Conservation (phyloP, 441 rosid species). For the Gossypium trilobum region DNA sequence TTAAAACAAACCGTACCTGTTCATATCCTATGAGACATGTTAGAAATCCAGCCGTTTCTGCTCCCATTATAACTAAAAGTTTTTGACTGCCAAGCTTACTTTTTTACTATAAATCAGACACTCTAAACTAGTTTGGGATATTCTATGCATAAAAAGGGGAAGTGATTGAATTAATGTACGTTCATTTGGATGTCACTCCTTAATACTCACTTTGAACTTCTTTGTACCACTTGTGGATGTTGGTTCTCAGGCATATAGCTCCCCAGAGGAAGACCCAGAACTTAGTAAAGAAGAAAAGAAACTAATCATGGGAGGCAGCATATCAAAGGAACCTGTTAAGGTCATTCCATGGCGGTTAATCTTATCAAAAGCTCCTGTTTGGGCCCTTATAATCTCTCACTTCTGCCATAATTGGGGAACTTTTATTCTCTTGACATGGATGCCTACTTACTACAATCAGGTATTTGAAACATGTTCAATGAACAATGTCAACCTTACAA, state of each 20-base stretch:
- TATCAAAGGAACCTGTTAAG: constrained; percentile 70
- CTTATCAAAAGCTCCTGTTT: constrained; percentile 84
- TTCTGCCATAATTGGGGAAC: constrained; percentile 99
- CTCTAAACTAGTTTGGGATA: constrained; percentile 3
- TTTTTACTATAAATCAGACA: not conserved
- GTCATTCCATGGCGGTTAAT: constrained; percentile 90
- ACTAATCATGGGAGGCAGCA: constrained; percentile 53
- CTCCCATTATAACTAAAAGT: not conserved
- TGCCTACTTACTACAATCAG: constrained; percentile 99
- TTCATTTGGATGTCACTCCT: constrained; percentile 6
- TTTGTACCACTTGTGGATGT: constrained; percentile 13
- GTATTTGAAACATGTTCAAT: constrained; percentile 21
- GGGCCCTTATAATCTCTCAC: constrained; percentile 94
- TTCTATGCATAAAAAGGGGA: not conserved
- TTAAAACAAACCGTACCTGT: not conserved
- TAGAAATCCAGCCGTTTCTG: not conserved
- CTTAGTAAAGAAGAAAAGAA: constrained; percentile 58
- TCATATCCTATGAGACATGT: not conserved
- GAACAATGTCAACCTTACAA: not conserved
- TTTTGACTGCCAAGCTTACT: not conserved
- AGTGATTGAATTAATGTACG: constrained; percentile 7
- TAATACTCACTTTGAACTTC: constrained; percentile 8
- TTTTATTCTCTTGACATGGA: constrained; percentile 90
- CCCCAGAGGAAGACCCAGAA: constrained; percentile 76
- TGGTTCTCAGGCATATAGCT: constrained; percentile 68